phyloP scores from a whole-genome alignment of 306 rosid species.

The Sesbania bispinosa region DNA sequence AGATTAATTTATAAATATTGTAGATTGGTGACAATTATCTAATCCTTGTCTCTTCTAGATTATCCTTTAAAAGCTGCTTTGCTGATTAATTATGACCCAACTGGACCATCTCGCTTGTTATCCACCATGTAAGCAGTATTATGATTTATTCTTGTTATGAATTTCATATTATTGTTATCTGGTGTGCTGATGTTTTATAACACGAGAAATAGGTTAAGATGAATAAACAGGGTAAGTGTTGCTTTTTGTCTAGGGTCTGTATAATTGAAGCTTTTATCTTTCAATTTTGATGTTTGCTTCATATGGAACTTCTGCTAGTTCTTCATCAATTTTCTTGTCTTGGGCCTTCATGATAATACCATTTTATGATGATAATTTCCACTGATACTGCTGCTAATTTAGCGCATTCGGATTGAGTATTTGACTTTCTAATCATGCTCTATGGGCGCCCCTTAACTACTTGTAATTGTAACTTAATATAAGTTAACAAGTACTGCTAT shows the following conservation, averaged over 20 bases:
- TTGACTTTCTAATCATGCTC: neutral
- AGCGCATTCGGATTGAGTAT: neutral
- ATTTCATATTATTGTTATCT: neutral
- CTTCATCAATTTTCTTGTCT: neutral
- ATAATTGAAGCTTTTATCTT: neutral
- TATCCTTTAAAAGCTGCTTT: conserved; percentile 77
- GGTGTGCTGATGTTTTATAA: neutral
- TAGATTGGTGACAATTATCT: neutral
- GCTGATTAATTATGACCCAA: conserved; percentile 77
- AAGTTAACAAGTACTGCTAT: neutral
- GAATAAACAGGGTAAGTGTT: neutral
- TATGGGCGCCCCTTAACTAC: neutral
- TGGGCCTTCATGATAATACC: neutral
- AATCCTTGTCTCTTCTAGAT: conserved; percentile 30
- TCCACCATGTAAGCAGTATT: conserved; percentile 68
- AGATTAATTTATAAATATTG: neutral
- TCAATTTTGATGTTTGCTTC: neutral
- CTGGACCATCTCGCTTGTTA: conserved; percentile 85
- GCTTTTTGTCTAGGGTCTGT: neutral
- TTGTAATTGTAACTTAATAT: neutral
- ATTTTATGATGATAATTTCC: neutral
- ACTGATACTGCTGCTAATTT: neutral
- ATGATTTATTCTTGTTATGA: neutral
- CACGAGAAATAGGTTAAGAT: neutral
- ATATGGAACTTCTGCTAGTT: neutral